phyloP scores from a whole-genome alignment of 495 filamentous ascomycete genomes.

The Lasiosphaeria hispida region DNA sequence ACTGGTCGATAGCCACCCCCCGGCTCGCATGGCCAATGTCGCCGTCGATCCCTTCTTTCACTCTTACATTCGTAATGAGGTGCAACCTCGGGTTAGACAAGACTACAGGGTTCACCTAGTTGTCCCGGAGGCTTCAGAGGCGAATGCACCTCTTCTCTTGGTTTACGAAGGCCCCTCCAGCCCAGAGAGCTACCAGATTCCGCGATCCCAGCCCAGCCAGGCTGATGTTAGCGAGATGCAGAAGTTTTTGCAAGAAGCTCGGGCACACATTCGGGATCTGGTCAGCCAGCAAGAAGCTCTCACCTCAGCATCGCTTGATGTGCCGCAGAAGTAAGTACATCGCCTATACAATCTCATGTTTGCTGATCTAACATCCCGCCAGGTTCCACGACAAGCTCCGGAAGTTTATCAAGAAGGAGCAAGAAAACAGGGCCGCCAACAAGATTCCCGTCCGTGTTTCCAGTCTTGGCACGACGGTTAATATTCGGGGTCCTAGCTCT shows the following conservation, averaged over 20 bases:
- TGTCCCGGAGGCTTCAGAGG: conserved; percentile 60
- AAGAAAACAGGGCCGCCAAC: conserved; percentile 60
- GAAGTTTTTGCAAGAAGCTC: conserved; percentile 67
- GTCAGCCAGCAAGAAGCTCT: conserved; percentile 72
- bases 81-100: conserved; percentile 60
- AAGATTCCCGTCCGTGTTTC: conserved; percentile 72
- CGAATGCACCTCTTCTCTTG: conserved; percentile 67
- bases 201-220: conserved; percentile 50
- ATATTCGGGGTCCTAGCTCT: conserved; percentile 70
- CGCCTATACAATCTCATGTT: not conserved
- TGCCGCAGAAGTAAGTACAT: conserved; percentile 64
- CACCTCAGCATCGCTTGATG: conserved; percentile 59
- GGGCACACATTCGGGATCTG: conserved; percentile 65
- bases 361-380: conserved; percentile 11
- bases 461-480: conserved; percentile 54
- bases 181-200: conserved; percentile 62
- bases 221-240: conserved; percentile 39
- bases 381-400: conserved; percentile 69
- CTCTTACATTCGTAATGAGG: conserved; percentile 64
- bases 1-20: conserved; percentile 76
- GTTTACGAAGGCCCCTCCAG: conserved; percentile 74
- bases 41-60: conserved; percentile 86
- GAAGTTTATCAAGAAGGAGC: conserved; percentile 73
- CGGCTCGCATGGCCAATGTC: conserved; percentile 66
- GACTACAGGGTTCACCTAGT: conserved; percentile 79